Base-by-base conservation (phyloP, 768 basidiomycete species). In the Cantharellus anzutake region DNA sequence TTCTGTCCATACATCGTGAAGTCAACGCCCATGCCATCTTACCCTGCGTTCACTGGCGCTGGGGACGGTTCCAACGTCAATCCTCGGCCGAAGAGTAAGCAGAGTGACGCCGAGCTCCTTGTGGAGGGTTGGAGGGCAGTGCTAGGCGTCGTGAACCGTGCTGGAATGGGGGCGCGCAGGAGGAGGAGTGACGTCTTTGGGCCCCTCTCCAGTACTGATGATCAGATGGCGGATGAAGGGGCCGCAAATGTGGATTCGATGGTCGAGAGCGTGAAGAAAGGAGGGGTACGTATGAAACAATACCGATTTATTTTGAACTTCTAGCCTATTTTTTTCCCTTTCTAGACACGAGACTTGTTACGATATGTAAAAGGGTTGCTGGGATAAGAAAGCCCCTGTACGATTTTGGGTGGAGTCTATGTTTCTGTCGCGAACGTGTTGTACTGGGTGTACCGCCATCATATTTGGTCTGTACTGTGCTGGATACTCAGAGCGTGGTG, bases 61-160 rank as follows among this genome's bases (percentile, higher is more conserved):
- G 35, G 11, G 14, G 38, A 7, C 35, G 35, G 14, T 55, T 7
- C 52, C 7, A 7, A 11, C 38, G 52, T 7, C 38, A 37, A 37
- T 55, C 14, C 52, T 55, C 7, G 11, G 35, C 11, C 11, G 52
- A 37, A 37, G 11, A 7, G 11, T 55, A 37, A 64, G 65, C 3
- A 16, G 59, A 4, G 29, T 51, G 41, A 14, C 37, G 55, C 60
- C 60, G 29, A 51, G 1, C 65, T 63, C 4, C 70, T 73, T 2
- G 60, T 83, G 35, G 87, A 90, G 66, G 87, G 87, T 14, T 90
- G 87, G 87, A 74, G 82, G 41, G 86, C 86, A 5, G 80, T 86
- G n/a, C 69, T 88, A 61, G 76, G 77, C 4, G 76, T 84, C 34
- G 73, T 86, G 16, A 69, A 81, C 57, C 77, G 86, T 34, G 78